A percentile compares a stretch with the other conserved stretches of the same genome.
phyloP scores from a whole-genome alignment of 768 basidiomycete species.

The Cystofilobasidium macerans region DNA sequence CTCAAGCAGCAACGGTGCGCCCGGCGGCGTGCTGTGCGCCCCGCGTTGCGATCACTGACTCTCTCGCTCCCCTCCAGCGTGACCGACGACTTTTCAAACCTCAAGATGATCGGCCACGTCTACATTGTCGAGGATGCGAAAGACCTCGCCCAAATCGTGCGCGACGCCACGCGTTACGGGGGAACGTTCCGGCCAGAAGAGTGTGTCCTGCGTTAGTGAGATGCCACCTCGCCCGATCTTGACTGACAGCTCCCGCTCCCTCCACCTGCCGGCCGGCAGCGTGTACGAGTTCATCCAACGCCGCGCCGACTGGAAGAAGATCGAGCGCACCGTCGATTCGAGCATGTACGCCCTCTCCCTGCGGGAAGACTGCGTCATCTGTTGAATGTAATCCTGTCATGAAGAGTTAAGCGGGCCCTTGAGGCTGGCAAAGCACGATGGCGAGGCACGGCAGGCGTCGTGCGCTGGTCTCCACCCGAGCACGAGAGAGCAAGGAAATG shows the following conservation, averaged over 20 bases:
- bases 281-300: constrained; percentile 93
- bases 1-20: constrained; percentile 58
- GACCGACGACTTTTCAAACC: constrained; percentile 75
- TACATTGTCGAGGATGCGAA: constrained; percentile 84
- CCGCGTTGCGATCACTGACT: too few species aligned
- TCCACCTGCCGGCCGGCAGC: constrained; percentile 51
- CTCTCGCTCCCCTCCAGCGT: constrained; percentile 39
- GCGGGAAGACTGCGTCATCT: too few species aligned
- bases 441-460: too few species aligned
- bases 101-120: constrained; percentile 96
- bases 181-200: constrained; percentile 88
- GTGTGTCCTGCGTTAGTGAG: constrained; percentile 36
- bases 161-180: constrained; percentile 90
- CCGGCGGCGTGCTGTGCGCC: too few species aligned
- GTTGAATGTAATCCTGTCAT: too few species aligned
- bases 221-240: neutral
- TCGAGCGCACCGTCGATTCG: constrained; percentile 86
- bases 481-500: too few species aligned
- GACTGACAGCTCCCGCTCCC: neutral
- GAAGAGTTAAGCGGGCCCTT: too few species aligned
- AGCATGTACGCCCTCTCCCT: too few species aligned
- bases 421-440: too few species aligned
- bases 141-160: constrained; percentile 87
- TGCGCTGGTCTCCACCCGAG: too few species aligned
- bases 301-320: constrained; percentile 95